These are phyloP conservation scores for Fusarium sp. DNA, from an alignment of 2,329 filamentous ascomycete genomes.

Conservation along the genomic window DNA sequence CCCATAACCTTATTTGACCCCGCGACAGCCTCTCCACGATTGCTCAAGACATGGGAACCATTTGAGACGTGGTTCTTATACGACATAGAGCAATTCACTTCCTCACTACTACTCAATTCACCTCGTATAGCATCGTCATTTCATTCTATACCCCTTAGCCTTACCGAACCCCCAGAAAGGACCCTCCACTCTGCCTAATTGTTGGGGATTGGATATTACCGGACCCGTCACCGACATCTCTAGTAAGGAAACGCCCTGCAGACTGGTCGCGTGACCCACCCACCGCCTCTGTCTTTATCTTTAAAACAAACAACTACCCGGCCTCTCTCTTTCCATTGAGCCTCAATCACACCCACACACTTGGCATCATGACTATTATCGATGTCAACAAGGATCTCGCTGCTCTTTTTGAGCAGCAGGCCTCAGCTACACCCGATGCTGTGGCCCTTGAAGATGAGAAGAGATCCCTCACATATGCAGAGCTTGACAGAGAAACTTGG, in stretches of 20 bases:
- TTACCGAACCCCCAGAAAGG: conserved; percentile 20
- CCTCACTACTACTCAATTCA: neutral
- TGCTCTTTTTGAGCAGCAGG: conserved; percentile 79
- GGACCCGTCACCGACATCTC: conserved; percentile 45
- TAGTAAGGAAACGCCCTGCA: conserved; percentile 31
- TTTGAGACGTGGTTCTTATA: conserved; percentile 26
- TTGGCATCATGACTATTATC: conserved; percentile 71
- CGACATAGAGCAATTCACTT: neutral
- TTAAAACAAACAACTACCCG: conserved; percentile 23
- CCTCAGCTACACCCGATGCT: conserved; percentile 75
- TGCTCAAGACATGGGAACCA: conserved; percentile 16
- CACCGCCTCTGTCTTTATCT: conserved; percentile 28
- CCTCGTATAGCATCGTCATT: neutral
- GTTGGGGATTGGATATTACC: conserved; percentile 39
- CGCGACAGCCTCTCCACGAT: conserved; percentile 19
- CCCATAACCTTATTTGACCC: conserved; percentile 33
- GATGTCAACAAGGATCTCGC: conserved; percentile 81
- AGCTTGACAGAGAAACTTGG: conserved; percentile 78
- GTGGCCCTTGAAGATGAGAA: conserved; percentile 80
- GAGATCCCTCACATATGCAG: conserved; percentile 77
- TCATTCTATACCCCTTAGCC: neutral
- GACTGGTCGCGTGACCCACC: conserved; percentile 51
- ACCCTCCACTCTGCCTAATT: conserved; percentile 40
- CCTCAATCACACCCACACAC: conserved; percentile 17
- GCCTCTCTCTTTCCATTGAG: conserved; percentile 1